phyloP scores from a whole-genome alignment of 306 rosid genomes.

The Lupinus albus region DNA sequence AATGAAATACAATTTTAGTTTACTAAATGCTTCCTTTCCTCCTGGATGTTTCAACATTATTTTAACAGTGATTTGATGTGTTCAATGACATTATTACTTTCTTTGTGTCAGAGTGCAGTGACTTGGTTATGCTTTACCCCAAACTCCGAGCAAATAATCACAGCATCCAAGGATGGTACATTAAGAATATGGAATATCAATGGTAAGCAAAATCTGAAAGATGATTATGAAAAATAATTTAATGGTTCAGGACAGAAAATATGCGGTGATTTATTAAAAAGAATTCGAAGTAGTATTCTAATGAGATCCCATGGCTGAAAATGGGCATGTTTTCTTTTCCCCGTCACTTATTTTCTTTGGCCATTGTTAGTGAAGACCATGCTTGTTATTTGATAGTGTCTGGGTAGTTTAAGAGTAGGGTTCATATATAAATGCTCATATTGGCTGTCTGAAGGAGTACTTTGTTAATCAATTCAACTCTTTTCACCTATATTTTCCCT shows the following conservation, averaged over 20 bases:
- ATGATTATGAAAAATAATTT: constrained; percentile 26
- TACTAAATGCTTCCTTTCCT: constrained; percentile 3
- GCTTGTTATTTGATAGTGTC: constrained; percentile 30
- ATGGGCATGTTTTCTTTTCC: background rate
- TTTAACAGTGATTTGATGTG: constrained; percentile 13
- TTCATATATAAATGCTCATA: constrained; percentile 23
- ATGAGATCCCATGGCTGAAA: constrained; percentile 28
- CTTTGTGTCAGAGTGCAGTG: constrained; percentile 81
- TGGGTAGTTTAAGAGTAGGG: constrained; percentile 11
- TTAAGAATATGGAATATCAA: constrained; percentile 97
- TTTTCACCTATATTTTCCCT: constrained; percentile 38
- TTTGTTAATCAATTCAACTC: constrained; percentile 22
- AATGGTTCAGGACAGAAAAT: constrained; percentile 8
- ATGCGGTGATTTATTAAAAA: background rate
- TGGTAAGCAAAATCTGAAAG: constrained; percentile 53
- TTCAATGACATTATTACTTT: constrained; percentile 34
- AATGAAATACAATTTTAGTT: constrained; percentile 7
- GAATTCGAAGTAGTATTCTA: constrained; percentile 8
- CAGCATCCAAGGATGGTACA: constrained; percentile 92
- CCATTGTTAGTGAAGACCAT: background rate
- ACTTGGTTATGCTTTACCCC: constrained; percentile 96
- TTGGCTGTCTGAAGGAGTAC: background rate
- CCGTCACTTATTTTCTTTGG: constrained; percentile 18
- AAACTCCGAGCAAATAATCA: constrained; percentile 86
- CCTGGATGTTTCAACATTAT: constrained; percentile 1